These are phyloP conservation scores for Stephania cephalantha DNA, from an alignment of 164 flowering plant genomes.

Conservation along the genomic window DNA sequence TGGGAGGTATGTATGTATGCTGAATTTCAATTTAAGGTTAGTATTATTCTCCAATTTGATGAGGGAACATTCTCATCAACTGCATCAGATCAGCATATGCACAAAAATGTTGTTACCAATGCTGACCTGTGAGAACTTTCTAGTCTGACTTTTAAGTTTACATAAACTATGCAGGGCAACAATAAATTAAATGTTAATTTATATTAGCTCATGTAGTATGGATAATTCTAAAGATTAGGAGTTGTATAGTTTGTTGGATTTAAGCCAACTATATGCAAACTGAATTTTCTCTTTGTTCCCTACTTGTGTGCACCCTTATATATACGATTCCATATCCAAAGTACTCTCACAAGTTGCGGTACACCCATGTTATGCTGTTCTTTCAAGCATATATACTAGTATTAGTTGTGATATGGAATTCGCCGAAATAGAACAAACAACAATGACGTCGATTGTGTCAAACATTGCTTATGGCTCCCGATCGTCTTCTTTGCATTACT, in stretches of 20 bases:
- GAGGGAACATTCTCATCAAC: constrained; percentile 11
- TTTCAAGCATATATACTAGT: constrained; percentile 14
- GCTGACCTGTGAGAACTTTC: background rate
- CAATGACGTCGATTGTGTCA: background rate
- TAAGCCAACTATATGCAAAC: constrained; percentile 2
- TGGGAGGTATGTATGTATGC: background rate
- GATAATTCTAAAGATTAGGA: constrained; percentile 7
- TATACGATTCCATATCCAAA: constrained; percentile 23
- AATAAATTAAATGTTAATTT: background rate
- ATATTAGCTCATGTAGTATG: background rate
- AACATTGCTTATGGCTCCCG: constrained; percentile 1
- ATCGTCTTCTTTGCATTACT: background rate
- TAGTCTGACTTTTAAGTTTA: background rate
- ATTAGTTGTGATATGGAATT: background rate
- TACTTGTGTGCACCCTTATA: constrained; percentile 11
- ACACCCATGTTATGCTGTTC: constrained; percentile 6
- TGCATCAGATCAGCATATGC: background rate
- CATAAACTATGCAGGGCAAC: background rate
- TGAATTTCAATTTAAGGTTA: background rate
- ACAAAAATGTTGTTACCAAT: constrained; percentile 3
- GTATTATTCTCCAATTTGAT: background rate
- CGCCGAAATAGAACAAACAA: background rate
- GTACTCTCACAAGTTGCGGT: constrained; percentile 15
- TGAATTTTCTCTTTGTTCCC: constrained; percentile 10
- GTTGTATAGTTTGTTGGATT: background rate